Base-by-base conservation (phyloP, 192 early-diverging fungal genomes). In the Chytriomyces sp. region DNA sequence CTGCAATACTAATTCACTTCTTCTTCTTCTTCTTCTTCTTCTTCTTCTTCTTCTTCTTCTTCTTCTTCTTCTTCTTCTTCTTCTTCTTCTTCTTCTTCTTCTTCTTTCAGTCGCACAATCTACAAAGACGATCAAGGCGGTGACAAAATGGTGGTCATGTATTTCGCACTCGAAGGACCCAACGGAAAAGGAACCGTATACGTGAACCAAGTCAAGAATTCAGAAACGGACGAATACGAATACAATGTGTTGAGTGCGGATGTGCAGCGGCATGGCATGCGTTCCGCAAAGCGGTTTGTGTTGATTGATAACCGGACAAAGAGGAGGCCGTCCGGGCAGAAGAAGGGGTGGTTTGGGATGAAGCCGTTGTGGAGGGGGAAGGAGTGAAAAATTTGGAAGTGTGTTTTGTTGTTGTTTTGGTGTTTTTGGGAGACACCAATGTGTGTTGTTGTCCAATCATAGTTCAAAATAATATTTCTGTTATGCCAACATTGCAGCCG, bases 181-280 rank as follows among this genome's bases (percentile, higher is more conserved):
- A 75, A 66, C 47, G 73, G 73, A 35, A 75, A 75, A 43, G 73
- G 73, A 50, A 66, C 73, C 20, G 73, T 35, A 10, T 75, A 75
- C 45, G 73, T 75, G 47, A 75, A 75, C 48, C 73, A 75, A 43
- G 66, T 66, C 20, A 75, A 75, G 73, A 75, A 75, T 28, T 2
- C 43, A 9, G 73, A 75, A 7, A n/a, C 53, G 53, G 73, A 64
- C n/a, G 64, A 65, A 28, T 75, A 66, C 35, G 73, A 75, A 65
- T 75, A 75, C 45, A 64, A 65, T 24, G 73, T 75, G 2, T 35
- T 75, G 28, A 75, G 73, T 48, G 73, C 73, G 64, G 73, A 75
- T 50, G 73, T 75, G 20, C 61, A 66, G 35, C 61, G 73, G 23
- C 73, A 75, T 50, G 73, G 73, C 5, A 9, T 26, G 49, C 61